Evolutionary conservation across 768 basidiomycete species (phyloP).

Genomic region (Termitomyces sp.): DNA sequence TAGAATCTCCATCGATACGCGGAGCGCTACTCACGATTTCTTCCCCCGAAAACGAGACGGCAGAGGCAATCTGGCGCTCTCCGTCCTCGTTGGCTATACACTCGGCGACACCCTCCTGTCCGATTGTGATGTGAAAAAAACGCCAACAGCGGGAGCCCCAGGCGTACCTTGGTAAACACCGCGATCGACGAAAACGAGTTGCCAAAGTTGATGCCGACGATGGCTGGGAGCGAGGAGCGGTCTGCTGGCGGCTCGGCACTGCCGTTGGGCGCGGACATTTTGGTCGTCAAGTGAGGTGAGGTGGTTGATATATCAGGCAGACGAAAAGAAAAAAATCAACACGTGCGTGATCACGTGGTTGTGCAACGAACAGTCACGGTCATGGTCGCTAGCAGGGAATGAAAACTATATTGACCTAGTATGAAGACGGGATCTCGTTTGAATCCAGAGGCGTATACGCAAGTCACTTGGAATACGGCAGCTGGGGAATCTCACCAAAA

Average conservation of each 20-base stretch:
- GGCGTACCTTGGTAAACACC: slow-evolving; percentile 82
- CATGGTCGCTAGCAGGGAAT: too few relatives aligned
- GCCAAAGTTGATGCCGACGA: slow-evolving; percentile 95
- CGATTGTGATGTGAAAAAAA: neutral
- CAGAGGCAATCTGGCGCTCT: slow-evolving; percentile 95
- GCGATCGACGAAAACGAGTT: slow-evolving; percentile 95
- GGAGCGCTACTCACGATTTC: slow-evolving; percentile 65
- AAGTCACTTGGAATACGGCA: too few relatives aligned
- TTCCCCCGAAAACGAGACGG: slow-evolving; percentile 86
- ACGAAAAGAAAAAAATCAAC: slow-evolving; percentile 6
- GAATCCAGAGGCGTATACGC: too few relatives aligned
- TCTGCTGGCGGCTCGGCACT: slow-evolving; percentile 34
- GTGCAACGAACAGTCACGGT: too few relatives aligned
- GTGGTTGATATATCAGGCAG: neutral
- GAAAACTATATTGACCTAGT: too few relatives aligned
- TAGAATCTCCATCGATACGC: neutral
- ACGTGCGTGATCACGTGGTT: slow-evolving; percentile 6
- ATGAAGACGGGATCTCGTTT: too few relatives aligned
- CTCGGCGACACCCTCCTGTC: slow-evolving; percentile 83
- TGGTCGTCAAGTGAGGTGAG: neutral
- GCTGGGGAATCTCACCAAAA: too few relatives aligned
- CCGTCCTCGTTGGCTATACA: slow-evolving; percentile 99
- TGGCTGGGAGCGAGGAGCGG: slow-evolving; percentile 41
- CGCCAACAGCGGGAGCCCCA: neutral
- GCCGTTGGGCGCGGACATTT: slow-evolving; percentile 40